These are phyloP conservation scores for Ilyonectria sp. DNA, from an alignment of 2,329 filamentous ascomycete genomes.

Conservation along the genomic window DNA sequence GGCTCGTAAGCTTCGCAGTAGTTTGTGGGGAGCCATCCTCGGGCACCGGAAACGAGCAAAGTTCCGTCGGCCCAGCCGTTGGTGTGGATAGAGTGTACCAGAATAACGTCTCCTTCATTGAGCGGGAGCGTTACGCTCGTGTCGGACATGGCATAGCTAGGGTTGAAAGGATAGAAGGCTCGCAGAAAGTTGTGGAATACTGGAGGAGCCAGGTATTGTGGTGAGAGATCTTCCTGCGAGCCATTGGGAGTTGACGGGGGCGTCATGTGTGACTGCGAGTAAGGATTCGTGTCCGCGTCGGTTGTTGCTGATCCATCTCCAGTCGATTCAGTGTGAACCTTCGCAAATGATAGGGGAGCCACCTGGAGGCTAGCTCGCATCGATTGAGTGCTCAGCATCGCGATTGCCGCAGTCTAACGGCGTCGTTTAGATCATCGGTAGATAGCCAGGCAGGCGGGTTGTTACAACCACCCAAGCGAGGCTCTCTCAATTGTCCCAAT, in stretches of 20 bases:
- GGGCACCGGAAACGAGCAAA: slow-evolving; percentile 84
- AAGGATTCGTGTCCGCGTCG: slow-evolving; percentile 57
- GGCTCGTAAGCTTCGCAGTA: slow-evolving; percentile 98
- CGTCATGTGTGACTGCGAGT: slow-evolving; percentile 76
- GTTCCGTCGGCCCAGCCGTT: slow-evolving; percentile 99
- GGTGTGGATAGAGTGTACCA: slow-evolving; percentile 96
- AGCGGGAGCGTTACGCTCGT: slow-evolving; percentile 91
- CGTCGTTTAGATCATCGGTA: slow-evolving; percentile 50
- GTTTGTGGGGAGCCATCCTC: slow-evolving; percentile 97
- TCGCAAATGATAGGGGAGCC: slow-evolving; percentile 71
- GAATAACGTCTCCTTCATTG: slow-evolving; percentile 90
- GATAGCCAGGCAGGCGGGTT: slow-evolving; percentile 38
- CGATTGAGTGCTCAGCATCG: slow-evolving; percentile 59
- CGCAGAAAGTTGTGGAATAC: slow-evolving; percentile 95
- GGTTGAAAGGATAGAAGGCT: slow-evolving; percentile 93
- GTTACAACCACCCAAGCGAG: slow-evolving; percentile 42
- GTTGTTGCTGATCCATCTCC: slow-evolving; percentile 50
- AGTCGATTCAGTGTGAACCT: slow-evolving; percentile 51
- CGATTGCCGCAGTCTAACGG: slow-evolving; percentile 48
- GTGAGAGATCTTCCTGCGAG: slow-evolving; percentile 71
- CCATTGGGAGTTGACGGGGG: slow-evolving; percentile 82
- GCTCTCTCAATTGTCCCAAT: slow-evolving; percentile 27
- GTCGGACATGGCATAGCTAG: slow-evolving; percentile 81
- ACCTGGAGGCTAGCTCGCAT: slow-evolving; percentile 73
- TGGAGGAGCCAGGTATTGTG: slow-evolving; percentile 65